Base-by-base conservation (phyloP, 2,329 filamentous ascomycete genomes). In the Penicillium sp. region DNA sequence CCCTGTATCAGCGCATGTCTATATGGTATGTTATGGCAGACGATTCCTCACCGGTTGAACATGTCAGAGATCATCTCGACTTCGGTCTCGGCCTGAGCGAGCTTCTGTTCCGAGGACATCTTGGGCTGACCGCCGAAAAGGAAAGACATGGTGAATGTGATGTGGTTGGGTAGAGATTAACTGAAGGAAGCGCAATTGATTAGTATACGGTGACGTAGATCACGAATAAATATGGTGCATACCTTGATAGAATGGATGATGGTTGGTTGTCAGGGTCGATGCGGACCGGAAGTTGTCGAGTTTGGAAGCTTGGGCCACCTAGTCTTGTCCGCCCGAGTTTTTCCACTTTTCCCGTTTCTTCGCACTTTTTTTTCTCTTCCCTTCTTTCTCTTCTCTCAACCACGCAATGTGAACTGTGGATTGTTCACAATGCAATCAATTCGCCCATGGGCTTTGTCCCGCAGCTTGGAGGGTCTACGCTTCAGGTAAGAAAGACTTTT, bases 11-110 rank as follows among this genome's bases (percentile, higher is more conserved):
- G 51, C 27, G n/a, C 48, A n/a, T 7, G 8, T 16, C 27, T 8
- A 31, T 5, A 9, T 3, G 26, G 27, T 10, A 53, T 26, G 14
- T 1, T 21, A 4, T 19, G 10, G 35, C 16, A 45, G 46, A 29
- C 54, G 47, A 22, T 5, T 27, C 51, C 77, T 60, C 86, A 98
- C 95, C 95, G 90, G 82, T 92, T 93, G 84, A 96, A 96, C 89
- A 98, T 97, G 78, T 97, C 93, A 61, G 92, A 91, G 68, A 97
- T 87, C 83, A 98, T 93, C 80, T 97, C 95, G 79, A 98, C 91
- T 82, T 99, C 96, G 67, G 91, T 89, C 82, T 99, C 93, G 69
- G 96, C 93, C 70, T 91, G 90, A 70, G 91, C 90, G 76, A 99
- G 95, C 85, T 98, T 99, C 84, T 98, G 90, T 77, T 91, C 93